Base-by-base conservation (phyloP, 2,329 filamentous ascomycete genomes). In the Thermothelomyces thermophilus region DNA sequence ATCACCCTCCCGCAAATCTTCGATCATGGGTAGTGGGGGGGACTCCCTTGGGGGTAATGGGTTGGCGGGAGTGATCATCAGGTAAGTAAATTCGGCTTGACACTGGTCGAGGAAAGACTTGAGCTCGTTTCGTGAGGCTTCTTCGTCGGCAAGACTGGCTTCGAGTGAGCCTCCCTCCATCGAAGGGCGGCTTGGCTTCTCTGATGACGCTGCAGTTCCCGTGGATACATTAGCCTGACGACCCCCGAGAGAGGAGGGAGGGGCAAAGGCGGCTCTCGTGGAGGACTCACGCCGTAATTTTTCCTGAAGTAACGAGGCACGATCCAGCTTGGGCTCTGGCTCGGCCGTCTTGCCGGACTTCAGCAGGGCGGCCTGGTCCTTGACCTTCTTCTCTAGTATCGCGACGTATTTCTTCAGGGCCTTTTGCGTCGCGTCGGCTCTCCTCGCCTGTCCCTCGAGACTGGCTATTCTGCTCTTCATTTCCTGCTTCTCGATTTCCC, bases 401-500 rank as follows among this genome's bases (percentile, higher is more conserved):
- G 83, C 77, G 52, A 97, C 86, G 64, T 96, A 94, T 72, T 90
- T 90, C 66, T 88, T 90, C 48, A 96, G 72, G 30, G 90, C 88
- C 68, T 90, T 90, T 62, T 95, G 90, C 51, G 90, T 82, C 54
- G 87, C 86, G 69, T 95, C 93, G 44, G 87, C 85, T 58, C 91
- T 88, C 57, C 90, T 79, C 28, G 85, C 81, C 59, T 95, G 88
- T 48, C 93, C 93, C 70, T 98, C 93, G 57, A 97, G 80, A 63
- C 87, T 86, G 45, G 91, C 91, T 71, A 98, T 96, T 64, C 94
- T 84, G 59, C 88, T 90, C 74, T 95, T 95, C 93, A 98, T 97
- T 73, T 98, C 93, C 62, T 95, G 93, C 65, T 90, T 85, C 70
- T 98, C 93, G 66, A 98, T 98, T 70, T 98, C 93, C 93, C 93